These are phyloP conservation scores for Wickerhamiella kurtzmanii DNA, from an alignment of 805 yeast genomes.

Conservation along the genomic window DNA sequence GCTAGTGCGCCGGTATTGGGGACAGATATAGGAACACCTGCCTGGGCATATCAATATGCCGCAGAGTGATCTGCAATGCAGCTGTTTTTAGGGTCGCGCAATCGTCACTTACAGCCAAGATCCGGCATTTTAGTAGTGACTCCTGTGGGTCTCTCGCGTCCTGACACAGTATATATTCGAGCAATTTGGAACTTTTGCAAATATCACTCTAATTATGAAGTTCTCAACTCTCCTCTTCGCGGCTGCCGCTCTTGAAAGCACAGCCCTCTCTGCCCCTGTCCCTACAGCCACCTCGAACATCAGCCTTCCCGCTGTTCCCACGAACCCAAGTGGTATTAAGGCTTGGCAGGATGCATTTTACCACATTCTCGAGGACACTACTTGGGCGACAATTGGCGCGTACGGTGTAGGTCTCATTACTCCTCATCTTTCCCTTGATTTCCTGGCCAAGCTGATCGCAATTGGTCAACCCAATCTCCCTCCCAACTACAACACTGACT, in stretches of 20 bases:
- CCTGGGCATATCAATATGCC: too few relatives aligned
- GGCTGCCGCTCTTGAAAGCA: background rate
- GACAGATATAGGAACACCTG: too few relatives aligned
- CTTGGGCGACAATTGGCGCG: background rate
- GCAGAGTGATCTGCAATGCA: too few relatives aligned
- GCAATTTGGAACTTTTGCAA: too few relatives aligned
- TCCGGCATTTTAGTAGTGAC: too few relatives aligned
- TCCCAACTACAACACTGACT: conserved; percentile 3
- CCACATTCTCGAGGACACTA: background rate
- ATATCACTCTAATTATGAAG: background rate
- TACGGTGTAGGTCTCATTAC: background rate
- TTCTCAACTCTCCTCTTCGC: background rate
- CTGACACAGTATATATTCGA: too few relatives aligned
- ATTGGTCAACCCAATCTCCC: conserved; percentile 2
- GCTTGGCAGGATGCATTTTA: background rate
- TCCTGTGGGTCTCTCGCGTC: too few relatives aligned
- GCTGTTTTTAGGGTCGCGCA: too few relatives aligned
- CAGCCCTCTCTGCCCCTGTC: background rate
- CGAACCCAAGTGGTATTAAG: background rate
- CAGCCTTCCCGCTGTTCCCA: background rate
- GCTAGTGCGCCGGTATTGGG: too few relatives aligned
- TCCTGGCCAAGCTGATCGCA: background rate
- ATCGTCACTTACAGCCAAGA: too few relatives aligned
- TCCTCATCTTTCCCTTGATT: background rate
- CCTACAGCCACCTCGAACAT: background rate